Conservation (phyloP, 148 eudicot genomes). For the Vaccinium vitisidaea region DNA sequence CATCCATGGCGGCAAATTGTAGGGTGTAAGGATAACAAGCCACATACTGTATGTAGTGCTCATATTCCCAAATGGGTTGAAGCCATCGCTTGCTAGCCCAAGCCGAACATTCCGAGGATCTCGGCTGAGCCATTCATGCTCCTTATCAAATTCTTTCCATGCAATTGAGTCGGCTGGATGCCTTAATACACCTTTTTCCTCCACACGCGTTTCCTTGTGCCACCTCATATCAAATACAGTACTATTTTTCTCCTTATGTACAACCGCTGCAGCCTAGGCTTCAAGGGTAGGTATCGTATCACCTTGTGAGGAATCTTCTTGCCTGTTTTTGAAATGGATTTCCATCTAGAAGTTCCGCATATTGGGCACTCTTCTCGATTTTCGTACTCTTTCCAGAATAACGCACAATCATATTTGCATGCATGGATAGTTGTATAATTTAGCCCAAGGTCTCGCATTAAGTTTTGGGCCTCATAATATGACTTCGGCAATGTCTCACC, state of each 20-base stretch:
- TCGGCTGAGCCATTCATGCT: neutral
- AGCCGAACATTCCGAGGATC: constrained; percentile 13
- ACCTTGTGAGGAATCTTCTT: neutral
- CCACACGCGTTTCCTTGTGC: neutral
- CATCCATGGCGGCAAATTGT: neutral
- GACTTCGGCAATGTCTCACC: neutral
- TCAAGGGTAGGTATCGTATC: neutral
- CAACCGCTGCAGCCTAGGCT: neutral
- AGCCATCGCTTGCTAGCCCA: neutral
- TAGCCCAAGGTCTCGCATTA: neutral
- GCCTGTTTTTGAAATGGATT: neutral
- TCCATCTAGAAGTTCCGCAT: constrained; percentile 7
- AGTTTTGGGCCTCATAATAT: neutral
- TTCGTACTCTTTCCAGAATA: constrained; percentile 9
- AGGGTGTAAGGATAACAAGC: neutral
- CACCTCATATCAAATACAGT: neutral
- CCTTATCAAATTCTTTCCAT: neutral
- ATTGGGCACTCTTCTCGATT: neutral
- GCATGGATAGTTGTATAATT: neutral
- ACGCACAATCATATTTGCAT: constrained; percentile 14
- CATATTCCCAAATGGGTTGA: neutral
- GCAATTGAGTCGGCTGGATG: neutral
- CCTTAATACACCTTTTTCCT: neutral
- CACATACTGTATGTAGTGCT: neutral
- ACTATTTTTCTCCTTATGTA: neutral